Base-by-base conservation (phyloP, 208 protist genomes). In the Crithidia expoeki region DNA sequence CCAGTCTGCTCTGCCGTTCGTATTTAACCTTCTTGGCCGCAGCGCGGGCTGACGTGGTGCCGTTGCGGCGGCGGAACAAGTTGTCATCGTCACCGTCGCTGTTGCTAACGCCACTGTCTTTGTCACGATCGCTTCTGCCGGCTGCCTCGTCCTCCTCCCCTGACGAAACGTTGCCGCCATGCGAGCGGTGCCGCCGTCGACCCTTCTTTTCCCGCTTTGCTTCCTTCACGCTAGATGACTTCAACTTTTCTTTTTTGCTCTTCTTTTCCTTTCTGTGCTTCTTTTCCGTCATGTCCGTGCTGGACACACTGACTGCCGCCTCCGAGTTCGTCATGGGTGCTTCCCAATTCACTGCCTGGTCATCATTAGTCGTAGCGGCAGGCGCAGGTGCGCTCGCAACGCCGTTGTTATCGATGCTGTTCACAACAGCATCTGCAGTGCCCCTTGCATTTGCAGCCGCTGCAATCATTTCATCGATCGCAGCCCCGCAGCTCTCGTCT, bases 401-500 rank as follows among this genome's bases (percentile, higher is more conserved):
- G 25, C 19, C 28, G 30, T 7, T 56, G 27, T 28, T 49, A 12
- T 4, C 47, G 32, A 16, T 33, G 21, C 10, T 19, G 53, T 27
- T 32, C n/a, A 5, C 51, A 16, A 51, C 34, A 36, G 38, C 27
- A 9, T 10, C 46, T 68, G 44, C 51, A 17, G 38, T 17, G 14
- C 38, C 38, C 32, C 6, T 21, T 12, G 51, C 28, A 36, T 1
- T 25, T 60, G 49, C 44, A 33, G 47, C 32, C 1, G 58, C 56
- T 7, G 74, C 74, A 14, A 71, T 42, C 72, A 70, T 70, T 32
- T 95, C 90, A 14, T 81, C 80, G 1, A 93, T 76, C 1, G 90
- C 87, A 30, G 75, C 65, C 10, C 79, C 79, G 50, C 87, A 93
- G n/a, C 79, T 71, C 4, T 76, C 44, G 40, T 87, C 62, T 3